phyloP scores from a whole-genome alignment of 345 rosid species.

The Turritis glabra region DNA sequence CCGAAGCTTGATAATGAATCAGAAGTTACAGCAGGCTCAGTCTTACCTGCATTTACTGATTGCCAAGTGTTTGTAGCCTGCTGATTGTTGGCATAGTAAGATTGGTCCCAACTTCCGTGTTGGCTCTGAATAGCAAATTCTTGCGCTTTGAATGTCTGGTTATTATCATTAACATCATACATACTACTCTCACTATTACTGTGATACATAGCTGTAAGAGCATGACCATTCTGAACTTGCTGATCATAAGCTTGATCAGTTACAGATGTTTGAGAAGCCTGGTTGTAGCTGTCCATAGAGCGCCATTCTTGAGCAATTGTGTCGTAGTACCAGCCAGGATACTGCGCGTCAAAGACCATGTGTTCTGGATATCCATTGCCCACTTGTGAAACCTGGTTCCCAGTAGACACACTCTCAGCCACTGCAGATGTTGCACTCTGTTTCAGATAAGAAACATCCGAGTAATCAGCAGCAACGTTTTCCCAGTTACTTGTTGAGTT shows the following conservation, averaged over 20 bases:
- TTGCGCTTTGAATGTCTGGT: slow-evolving; percentile 46
- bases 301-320: slow-evolving; percentile 71
- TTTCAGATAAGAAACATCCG: slow-evolving; percentile 60
- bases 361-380: slow-evolving; percentile 84
- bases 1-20: slow-evolving; percentile 39
- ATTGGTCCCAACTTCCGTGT: slow-evolving; percentile 51
- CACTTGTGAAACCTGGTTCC: slow-evolving; percentile 68
- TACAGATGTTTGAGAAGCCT: slow-evolving; percentile 49
- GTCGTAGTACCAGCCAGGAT: slow-evolving; percentile 96
- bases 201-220: slow-evolving; percentile 37
- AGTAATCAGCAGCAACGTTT: slow-evolving; percentile 45
- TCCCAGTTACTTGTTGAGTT: slow-evolving; percentile 48
- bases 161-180: slow-evolving; percentile 46
- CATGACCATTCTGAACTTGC: slow-evolving; percentile 61
- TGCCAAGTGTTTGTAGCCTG: slow-evolving; percentile 51
- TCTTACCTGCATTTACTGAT: slow-evolving; percentile 45
- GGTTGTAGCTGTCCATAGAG: slow-evolving; percentile 64
- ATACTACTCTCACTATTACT: slow-evolving; percentile 39
- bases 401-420: slow-evolving; percentile 55
- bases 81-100: slow-evolving; percentile 50
- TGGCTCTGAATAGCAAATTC: slow-evolving; percentile 47
- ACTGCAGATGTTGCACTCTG: slow-evolving; percentile 60
- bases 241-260: slow-evolving; percentile 49
- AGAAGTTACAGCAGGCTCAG: slow-evolving; percentile 28
- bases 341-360: slow-evolving; percentile 86